Evolutionary conservation across 2,329 filamentous ascomycete genomes (phyloP).

Genomic region (Anthostomella pinea): DNA sequence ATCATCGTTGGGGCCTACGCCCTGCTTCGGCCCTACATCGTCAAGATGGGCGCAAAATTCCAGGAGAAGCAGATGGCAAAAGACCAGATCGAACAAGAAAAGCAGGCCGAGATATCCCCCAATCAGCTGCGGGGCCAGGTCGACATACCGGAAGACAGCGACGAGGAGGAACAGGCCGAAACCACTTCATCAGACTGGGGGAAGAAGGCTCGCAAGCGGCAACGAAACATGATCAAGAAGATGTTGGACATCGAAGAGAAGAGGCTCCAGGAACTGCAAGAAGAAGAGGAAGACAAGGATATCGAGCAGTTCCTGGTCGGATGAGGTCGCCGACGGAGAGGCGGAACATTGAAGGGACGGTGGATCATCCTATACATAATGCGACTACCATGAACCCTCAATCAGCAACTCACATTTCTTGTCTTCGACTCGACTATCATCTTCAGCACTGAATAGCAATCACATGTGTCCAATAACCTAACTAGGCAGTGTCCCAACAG

Average conservation of each 20-base stretch:
- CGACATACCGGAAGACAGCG: slow-evolving; percentile 51
- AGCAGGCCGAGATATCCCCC: slow-evolving; percentile 55
- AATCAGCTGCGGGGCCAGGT: slow-evolving; percentile 61
- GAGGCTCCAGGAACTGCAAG: slow-evolving; percentile 50
- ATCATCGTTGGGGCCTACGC: slow-evolving; percentile 71
- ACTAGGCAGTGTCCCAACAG: no score
- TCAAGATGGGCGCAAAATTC: slow-evolving; percentile 62
- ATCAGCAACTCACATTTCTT: no score
- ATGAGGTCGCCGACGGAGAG: slow-evolving; percentile 7
- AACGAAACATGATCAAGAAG: slow-evolving; percentile 65
- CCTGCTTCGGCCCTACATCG: slow-evolving; percentile 70
- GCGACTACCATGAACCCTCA: not conserved
- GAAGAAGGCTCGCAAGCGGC: slow-evolving; percentile 65
- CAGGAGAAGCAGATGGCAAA: slow-evolving; percentile 65
- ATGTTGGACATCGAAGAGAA: slow-evolving; percentile 62
- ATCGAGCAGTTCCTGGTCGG: slow-evolving; percentile 65
- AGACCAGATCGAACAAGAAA: slow-evolving; percentile 46
- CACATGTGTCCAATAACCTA: no score
- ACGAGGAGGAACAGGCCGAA: slow-evolving; percentile 47
- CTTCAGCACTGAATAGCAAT: no score
- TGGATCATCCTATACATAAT: not conserved
- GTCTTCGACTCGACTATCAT: no score
- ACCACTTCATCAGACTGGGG: slow-evolving; percentile 61
- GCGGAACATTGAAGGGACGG: no score
- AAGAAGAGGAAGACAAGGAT: slow-evolving; percentile 70